Evolutionary conservation across 108 stramenopile genomes (phyloP).

Genomic region (Bacterosira constricta): DNA sequence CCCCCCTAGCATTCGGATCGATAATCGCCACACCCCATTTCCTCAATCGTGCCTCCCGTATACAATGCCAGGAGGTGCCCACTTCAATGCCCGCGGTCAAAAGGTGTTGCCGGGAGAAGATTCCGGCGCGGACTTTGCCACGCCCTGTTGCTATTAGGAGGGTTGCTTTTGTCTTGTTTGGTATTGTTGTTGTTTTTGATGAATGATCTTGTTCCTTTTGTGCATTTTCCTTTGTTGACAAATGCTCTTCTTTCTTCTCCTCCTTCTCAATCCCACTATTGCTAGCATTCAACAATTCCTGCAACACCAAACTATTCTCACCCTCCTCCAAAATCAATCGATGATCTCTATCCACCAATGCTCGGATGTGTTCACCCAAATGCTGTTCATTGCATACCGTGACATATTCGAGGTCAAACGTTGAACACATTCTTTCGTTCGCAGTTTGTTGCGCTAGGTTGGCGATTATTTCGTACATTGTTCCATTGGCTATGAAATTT

Average conservation of each 20-base stretch:
- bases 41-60: slow-evolving; percentile 34
- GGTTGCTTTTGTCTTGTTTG: slow-evolving; percentile 7
- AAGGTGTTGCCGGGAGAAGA: slow-evolving; percentile 40
- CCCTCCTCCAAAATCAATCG: slow-evolving; percentile 19
- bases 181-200: not conserved
- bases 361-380: slow-evolving; percentile 50
- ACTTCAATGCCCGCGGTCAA: slow-evolving; percentile 42
- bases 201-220: not conserved
- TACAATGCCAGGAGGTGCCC: slow-evolving; percentile 38
- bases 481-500: slow-evolving; percentile 70
- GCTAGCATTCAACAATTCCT: slow-evolving; percentile 6
- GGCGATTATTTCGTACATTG: slow-evolving; percentile 71
- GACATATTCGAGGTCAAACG: slow-evolving; percentile 68
- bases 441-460: slow-evolving; percentile 71
- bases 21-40: slow-evolving; percentile 30
- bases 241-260: not conserved
- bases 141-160: slow-evolving; percentile 43
- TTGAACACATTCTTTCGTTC: slow-evolving; percentile 64
- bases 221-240: too few relatives aligned
- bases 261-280: not conserved
- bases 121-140: slow-evolving; percentile 44
- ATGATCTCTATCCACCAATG: slow-evolving; percentile 59
- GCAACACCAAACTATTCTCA: not conserved
- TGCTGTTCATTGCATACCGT: slow-evolving; percentile 51
- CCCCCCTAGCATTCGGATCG: slow-evolving; percentile 39